These are phyloP conservation scores for Sporisorium exsertum DNA, from an alignment of 1,284 basidiomycete species.

Conservation along the genomic window DNA sequence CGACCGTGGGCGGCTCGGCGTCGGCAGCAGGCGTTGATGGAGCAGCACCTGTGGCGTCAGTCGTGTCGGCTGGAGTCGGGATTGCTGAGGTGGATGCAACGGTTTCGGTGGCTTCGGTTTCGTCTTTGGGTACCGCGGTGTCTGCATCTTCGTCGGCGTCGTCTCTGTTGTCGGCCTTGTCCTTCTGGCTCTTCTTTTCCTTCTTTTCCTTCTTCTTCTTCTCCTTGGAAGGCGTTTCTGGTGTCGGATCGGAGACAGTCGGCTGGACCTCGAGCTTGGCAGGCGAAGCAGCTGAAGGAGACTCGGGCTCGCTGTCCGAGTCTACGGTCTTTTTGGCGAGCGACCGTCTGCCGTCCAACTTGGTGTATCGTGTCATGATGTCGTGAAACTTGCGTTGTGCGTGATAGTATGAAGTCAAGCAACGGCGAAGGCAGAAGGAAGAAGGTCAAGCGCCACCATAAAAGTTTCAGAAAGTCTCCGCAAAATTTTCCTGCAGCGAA, in stretches of 20 bases:
- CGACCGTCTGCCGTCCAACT: slow-evolving; percentile 52
- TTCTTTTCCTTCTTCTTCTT: slow-evolving; percentile 40
- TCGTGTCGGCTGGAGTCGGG: not conserved
- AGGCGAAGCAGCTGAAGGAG: slow-evolving; percentile 14
- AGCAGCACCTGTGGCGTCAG: not conserved
- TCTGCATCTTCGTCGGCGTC: not conserved
- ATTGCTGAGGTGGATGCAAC: slow-evolving; percentile 33
- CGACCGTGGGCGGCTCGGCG: slow-evolving; percentile 39
- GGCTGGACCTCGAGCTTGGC: slow-evolving; percentile 16
- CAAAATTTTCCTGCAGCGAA: slow-evolving; percentile 6
- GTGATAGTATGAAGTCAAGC: not conserved
- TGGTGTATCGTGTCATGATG: slow-evolving; percentile 61
- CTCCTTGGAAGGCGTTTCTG: slow-evolving; percentile 23
- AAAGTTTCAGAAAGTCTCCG: slow-evolving; percentile 7
- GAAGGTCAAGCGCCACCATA: not conserved
- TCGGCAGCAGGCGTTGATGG: slow-evolving; percentile 4
- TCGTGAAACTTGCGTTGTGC: not conserved
- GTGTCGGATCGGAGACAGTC: not conserved
- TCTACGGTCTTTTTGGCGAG: slow-evolving; percentile 46
- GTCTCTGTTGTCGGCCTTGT: slow-evolving; percentile 8
- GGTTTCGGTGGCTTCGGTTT: slow-evolving; percentile 14
- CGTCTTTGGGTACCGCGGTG: not conserved
- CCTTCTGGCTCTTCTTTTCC: slow-evolving; percentile 24
- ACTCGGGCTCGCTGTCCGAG: slow-evolving; percentile 37
- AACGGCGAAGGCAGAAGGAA: not conserved